Percentiles rank a stretch among this genome's conserved stretches.
These are phyloP conservation scores for Irpex rosettiformis DNA, from an alignment of 1,284 basidiomycete species.

Conservation along the genomic window DNA sequence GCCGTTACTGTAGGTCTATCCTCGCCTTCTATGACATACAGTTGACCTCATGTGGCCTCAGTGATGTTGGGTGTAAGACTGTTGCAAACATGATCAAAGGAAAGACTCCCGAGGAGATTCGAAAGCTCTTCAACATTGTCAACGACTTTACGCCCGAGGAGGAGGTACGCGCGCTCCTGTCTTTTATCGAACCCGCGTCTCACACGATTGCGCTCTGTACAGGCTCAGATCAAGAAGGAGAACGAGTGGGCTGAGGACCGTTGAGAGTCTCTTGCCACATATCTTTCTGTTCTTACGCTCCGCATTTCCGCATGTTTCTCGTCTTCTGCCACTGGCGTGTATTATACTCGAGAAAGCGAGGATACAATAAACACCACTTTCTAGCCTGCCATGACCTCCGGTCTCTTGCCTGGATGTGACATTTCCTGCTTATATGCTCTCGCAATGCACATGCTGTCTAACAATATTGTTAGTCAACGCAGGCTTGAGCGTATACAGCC, in stretches of 20 bases:
- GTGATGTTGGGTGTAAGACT: conserved; percentile 99
- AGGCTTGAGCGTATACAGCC: too few relatives aligned
- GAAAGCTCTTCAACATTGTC: conserved; percentile 95
- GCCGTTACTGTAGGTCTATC: conserved; percentile 80
- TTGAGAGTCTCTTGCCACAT: conserved; percentile 35
- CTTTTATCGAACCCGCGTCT: conserved; percentile 10
- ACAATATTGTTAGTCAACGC: too few relatives aligned
- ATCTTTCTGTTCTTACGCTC: background rate
- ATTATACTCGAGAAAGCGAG: background rate
- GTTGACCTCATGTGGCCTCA: conserved; percentile 28
- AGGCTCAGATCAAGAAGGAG: conserved; percentile 99
- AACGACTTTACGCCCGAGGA: conserved; percentile 99
- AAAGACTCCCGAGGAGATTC: conserved; percentile 94
- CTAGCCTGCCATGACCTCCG: background rate
- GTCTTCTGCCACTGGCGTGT: background rate
- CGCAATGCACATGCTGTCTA: too few relatives aligned
- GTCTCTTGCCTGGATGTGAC: too few relatives aligned
- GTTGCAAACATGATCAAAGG: conserved; percentile 99
- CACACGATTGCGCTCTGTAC: conserved; percentile 14
- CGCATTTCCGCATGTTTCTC: background rate
- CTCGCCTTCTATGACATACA: background rate
- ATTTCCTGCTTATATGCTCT: too few relatives aligned
- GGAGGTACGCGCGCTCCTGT: conserved; percentile 57
- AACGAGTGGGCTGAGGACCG: conserved; percentile 94
- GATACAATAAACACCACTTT: too few relatives aligned